Evolutionary conservation across 108 stramenopile genomes (phyloP), one percentile per base, ranked within the genome.

Genomic region (Chaetoceros muelleri): DNA sequence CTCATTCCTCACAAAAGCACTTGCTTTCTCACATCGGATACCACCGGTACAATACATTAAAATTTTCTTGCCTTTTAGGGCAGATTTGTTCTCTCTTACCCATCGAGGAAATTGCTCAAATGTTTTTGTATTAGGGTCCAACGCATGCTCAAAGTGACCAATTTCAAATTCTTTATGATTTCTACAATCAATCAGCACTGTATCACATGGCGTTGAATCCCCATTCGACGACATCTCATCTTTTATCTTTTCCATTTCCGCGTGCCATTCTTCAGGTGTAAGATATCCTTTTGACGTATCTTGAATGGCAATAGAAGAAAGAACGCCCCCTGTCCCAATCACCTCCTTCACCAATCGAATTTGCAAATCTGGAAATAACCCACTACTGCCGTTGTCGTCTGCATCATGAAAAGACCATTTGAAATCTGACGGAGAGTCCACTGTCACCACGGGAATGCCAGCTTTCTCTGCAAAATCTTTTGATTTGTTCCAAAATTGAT

Each of bases 41-140:
- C 95, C 95, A 34, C 94, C 95, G 2, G 93, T 96, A 61, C 95
- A 95, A 63, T 96, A 90, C 82, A 95, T 86, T n/a, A 93, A 66
- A 25, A 91, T 73, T 26, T 68, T 68, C 44, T 76, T 80, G 0
- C 61, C 67, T 18, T 58, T 44, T 1, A 81, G 61, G 28, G 51
- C 45, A 17, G 51, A 53, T 27, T 60, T 29, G 55, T 76, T 58
- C 7, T 77, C 45, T 16, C 66, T 23, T 0, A 84, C 79, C 82
- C 79, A 80, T 23, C 48, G 60, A 10, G 78, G 71, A 50, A 82
- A 82, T 58, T 79, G 75, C 47, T 60, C 58, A 48, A 66, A 70
- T 17, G 73, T 77, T 25, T 71, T 78, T 0, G 82, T 84, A 24
- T 61, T 48, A 3, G 78, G 78, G 52, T 79, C 70, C 3, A 76